Conservation (phyloP, 2,329 filamentous ascomycete species). For the Penicillium fuscoglaucum region DNA sequence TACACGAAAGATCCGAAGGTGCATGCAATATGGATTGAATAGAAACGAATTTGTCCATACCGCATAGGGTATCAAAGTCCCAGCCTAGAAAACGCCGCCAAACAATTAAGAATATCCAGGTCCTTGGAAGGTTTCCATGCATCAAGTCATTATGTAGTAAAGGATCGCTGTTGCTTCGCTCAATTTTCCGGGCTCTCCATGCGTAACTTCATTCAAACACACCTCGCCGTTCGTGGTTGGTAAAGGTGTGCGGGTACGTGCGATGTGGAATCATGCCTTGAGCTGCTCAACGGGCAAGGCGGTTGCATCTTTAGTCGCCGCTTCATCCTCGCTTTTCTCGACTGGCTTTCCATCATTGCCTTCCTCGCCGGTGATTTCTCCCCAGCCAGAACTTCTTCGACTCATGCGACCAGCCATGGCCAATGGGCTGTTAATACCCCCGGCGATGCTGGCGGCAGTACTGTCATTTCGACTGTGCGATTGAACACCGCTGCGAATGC, state of each 20-base stretch:
- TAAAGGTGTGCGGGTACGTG: neutral
- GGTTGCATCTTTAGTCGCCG: slow-evolving; percentile 23
- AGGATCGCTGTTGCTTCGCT: slow-evolving; percentile 9
- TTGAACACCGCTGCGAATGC: slow-evolving; percentile 72
- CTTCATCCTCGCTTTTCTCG: slow-evolving; percentile 37
- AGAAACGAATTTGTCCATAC: slow-evolving; percentile 19
- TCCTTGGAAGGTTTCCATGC: slow-evolving; percentile 14
- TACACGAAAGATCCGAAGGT: slow-evolving; percentile 11
- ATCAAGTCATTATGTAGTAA: slow-evolving; percentile 25
- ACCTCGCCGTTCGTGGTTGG: neutral
- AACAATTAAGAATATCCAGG: slow-evolving; percentile 16
- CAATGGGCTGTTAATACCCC: slow-evolving; percentile 61
- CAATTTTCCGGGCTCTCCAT: slow-evolving; percentile 5
- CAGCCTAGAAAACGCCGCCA: slow-evolving; percentile 17
- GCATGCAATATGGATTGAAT: slow-evolving; percentile 12
- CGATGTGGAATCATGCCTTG: slow-evolving; percentile 9
- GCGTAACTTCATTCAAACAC: slow-evolving; percentile 22
- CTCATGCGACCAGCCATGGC: slow-evolving; percentile 46
- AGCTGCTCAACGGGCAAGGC: slow-evolving; percentile 15
- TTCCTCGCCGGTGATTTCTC: slow-evolving; percentile 44
- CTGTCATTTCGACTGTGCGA: slow-evolving; percentile 82
- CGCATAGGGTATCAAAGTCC: slow-evolving; percentile 25
- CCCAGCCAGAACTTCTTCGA: slow-evolving; percentile 48
- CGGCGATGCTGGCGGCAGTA: slow-evolving; percentile 69
- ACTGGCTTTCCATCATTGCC: slow-evolving; percentile 32